Base-by-base conservation (phyloP, 345 rosid species). In the Kandelia obovata region DNA sequence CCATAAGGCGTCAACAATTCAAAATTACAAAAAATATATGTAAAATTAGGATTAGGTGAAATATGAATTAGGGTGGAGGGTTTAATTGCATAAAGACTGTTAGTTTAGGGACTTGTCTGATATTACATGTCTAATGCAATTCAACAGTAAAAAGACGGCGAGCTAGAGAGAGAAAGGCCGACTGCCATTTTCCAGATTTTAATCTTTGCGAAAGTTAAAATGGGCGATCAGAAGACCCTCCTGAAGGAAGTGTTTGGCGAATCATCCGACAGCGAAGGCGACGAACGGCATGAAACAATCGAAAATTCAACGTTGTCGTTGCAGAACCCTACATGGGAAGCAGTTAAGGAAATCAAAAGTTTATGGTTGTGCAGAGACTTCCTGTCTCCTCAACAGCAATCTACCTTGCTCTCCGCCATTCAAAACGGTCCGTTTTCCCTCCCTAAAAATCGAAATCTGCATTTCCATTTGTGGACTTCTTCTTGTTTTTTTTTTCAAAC, bases 341-440 rank as follows among this genome's bases (percentile, higher is more conserved):
- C 58, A 53, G 75, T 89, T 60, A 37, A 73, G 64, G 79, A 73
- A 64, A 83, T 93, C 67, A 75, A 78, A 20, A 95, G 98, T 17
- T 71, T 92, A 62, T 90, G 90, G 94, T 49, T 92, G 10, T 87
- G 84, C 82, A 72, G 83, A 52, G 77, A 81, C 77, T 90, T 93
- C 73, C 88, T 93, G 71, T 83, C 96, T 55, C 69, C 82, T 56
- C 77, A 37, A 35, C 86, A 76, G 43, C 96, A 90, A 53, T 75
- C 85, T 64, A 61, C 71, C 59, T 70, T 90, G 39, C 80, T 90
- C 80, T 82, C 89, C 64, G 77, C 90, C 10, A 78, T 93, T 61
- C 78, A 73, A 34, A 76, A 72, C 10, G 97, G 98, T 90, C 69
- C 74, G 71, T 73, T 59, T 59, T 58, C 26, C 16, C 55, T 55